phyloP scores from a whole-genome alignment of 1,139 yeast species.

The Diutina rugosa region DNA sequence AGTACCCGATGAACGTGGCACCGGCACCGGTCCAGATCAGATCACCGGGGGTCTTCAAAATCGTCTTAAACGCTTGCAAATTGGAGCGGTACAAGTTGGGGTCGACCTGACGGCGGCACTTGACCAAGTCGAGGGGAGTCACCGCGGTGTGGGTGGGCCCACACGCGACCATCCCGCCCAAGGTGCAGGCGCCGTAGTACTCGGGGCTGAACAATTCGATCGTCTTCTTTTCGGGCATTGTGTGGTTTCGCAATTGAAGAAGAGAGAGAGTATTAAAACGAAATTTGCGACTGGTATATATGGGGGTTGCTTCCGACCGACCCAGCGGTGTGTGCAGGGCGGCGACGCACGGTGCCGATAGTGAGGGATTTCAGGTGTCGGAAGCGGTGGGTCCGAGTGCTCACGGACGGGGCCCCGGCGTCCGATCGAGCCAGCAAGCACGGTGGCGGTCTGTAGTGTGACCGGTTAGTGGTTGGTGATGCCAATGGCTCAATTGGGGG shows the following conservation, averaged over 20 bases:
- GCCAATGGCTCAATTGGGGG: background rate
- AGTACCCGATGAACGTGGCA: slow-evolving; percentile 84
- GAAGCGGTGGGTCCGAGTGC: background rate
- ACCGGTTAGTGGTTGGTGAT: too few species aligned
- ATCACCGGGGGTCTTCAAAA: slow-evolving; percentile 62
- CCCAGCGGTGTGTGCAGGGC: background rate
- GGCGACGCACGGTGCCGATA: background rate
- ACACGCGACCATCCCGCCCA: slow-evolving; percentile 87
- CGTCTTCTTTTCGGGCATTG: background rate
- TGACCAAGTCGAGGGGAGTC: slow-evolving; percentile 85
- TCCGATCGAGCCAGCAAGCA: too few species aligned
- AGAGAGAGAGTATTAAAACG: background rate
- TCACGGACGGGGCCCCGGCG: background rate
- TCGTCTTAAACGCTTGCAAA: slow-evolving; percentile 64
- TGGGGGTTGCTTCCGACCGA: background rate
- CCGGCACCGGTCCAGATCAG: slow-evolving; percentile 80
- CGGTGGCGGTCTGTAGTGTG: too few species aligned
- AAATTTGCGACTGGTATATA: background rate
- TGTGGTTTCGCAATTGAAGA: background rate
- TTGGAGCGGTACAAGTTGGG: slow-evolving; percentile 60
- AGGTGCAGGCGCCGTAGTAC: slow-evolving; percentile 71
- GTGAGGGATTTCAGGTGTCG: background rate
- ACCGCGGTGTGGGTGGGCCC: slow-evolving; percentile 93
- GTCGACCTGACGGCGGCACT: slow-evolving; percentile 84
- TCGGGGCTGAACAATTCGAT: slow-evolving; percentile 52